A percentile compares a stretch with the other conserved stretches of the same genome.
These are phyloP conservation scores for Miscanthus lutarioriparius DNA, from an alignment of 176 grass and related monocot species.

Conservation along the genomic window DNA sequence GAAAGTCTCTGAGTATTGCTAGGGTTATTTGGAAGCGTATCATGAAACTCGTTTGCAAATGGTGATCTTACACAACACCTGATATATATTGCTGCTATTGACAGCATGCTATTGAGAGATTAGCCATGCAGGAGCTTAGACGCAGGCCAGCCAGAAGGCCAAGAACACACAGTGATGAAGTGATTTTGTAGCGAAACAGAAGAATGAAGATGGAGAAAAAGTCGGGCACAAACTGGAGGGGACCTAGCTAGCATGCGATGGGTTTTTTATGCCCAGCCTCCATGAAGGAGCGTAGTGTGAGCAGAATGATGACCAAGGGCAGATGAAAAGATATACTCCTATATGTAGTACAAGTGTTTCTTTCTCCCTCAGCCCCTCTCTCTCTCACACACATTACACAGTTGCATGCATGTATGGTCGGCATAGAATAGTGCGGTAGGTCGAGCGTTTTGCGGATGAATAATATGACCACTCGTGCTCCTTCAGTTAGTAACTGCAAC, in stretches of 20 bases:
- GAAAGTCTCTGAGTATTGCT: not conserved
- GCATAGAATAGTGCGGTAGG: conserved; percentile 41
- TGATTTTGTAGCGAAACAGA: not conserved
- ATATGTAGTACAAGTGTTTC: not conserved
- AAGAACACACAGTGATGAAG: not conserved
- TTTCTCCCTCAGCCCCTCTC: not conserved
- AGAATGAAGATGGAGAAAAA: not conserved
- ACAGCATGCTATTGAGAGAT: no score
- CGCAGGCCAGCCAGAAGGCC: no score
- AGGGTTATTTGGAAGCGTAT: no score
- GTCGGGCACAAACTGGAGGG: conserved; percentile 30
- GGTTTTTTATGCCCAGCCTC: conserved; percentile 44
- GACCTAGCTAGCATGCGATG: conserved; percentile 27
- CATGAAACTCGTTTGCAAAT: no score
- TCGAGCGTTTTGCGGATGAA: conserved; percentile 39
- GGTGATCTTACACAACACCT: no score
- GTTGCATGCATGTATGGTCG: conserved; percentile 33
- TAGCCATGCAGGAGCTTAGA: no score
- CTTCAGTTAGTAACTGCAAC: conserved; percentile 8
- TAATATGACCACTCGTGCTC: conserved; percentile 10
- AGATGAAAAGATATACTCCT: conserved; percentile 50
- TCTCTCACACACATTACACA: conserved; percentile 38
- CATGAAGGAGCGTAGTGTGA: conserved; percentile 63
- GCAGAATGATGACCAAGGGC: conserved; percentile 17
- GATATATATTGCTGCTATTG: no score